Evolutionary conservation across 495 filamentous ascomycete species (phyloP), one percentile per base, ranked within the genome.

Genomic region (Penicillium lividum): DNA sequence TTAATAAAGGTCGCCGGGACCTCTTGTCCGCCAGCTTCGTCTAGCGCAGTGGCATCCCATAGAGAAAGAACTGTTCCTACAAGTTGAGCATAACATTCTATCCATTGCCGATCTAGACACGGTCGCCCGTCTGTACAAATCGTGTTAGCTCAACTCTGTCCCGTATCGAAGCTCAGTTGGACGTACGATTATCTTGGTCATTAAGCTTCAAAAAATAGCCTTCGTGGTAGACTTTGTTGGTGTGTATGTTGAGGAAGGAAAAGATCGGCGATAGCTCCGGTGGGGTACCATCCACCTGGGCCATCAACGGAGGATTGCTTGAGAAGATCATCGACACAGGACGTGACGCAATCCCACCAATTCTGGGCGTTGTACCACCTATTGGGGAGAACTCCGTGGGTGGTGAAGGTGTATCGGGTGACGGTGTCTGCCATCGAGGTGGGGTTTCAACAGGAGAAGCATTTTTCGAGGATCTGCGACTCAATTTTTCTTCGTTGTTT

Each of bases 141-240:
- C 63, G 31, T 3, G 46, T 61, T 61, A 68, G 56, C 51, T 48
- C 25, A 31, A 29, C 9, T 54, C 16, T 43, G 27, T 44, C 29
- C 51, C 38, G 8, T 10, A 10, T n/a, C n/a, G 13, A 29, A 25
- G 50, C 16, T 15, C 25, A 4, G 1, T 29, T 30, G 28, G 44
- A 82, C 89, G 53, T 82, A 97, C 93, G 84, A 42, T 84, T 86
- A 72, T 97, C 94, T 57, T 96, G 81, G 68, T 98, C 94, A 72
- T 95, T 93, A 44, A 98, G 72, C 70, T 98, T 98, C 64, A 98
- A 69, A 59, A 98, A 98, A 68, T 98, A 98, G 13, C 94, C 94
- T 74, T 98, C 94, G 46, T 97, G 91, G 69, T 97, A 98, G 48
- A 98, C 77, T 76, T 98, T 98, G 71, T 97, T 97, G 10, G 84